Conservation (phyloP, 805 yeast species). For the Starmerella vaccinii region DNA sequence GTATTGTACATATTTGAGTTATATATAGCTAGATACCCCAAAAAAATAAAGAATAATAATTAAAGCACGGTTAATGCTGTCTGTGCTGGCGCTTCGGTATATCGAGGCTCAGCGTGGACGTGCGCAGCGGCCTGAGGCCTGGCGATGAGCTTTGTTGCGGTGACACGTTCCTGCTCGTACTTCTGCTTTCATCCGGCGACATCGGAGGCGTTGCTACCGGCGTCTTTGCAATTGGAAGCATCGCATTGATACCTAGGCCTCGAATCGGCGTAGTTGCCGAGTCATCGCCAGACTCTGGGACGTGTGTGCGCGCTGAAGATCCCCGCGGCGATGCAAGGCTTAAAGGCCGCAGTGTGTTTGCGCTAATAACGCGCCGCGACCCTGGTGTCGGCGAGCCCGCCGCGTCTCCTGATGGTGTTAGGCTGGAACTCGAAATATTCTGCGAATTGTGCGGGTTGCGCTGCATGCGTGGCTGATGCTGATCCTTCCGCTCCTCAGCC, state of each 20-base stretch:
- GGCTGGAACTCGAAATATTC: neutral
- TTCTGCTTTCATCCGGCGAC: neutral
- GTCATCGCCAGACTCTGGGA: neutral
- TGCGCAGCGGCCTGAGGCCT: slow-evolving; percentile 2
- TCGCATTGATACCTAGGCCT: slow-evolving; percentile 12
- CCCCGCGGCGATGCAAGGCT: slow-evolving; percentile 1
- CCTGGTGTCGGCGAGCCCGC: slow-evolving; percentile 1
- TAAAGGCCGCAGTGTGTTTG: slow-evolving; percentile 6
- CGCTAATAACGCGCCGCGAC: slow-evolving; percentile 1
- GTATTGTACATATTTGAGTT: neutral
- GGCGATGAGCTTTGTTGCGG: slow-evolving; percentile 5
- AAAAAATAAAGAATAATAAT: neutral
- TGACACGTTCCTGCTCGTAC: neutral
- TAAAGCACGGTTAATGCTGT: neutral
- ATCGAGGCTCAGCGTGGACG: neutral
- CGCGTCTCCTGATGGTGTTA: neutral
- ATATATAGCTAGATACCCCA: no score
- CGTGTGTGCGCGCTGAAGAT: neutral
- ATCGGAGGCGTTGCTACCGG: slow-evolving; percentile 1
- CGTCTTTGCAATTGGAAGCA: slow-evolving; percentile 7
- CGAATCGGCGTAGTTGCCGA: slow-evolving; percentile 1
- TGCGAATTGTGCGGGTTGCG: neutral
- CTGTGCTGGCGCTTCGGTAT: neutral
- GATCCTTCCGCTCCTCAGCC: neutral
- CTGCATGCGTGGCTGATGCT: neutral